Evolutionary conservation across 805 yeast genomes (phyloP).

Genomic region (Yarrowia sp.): DNA sequence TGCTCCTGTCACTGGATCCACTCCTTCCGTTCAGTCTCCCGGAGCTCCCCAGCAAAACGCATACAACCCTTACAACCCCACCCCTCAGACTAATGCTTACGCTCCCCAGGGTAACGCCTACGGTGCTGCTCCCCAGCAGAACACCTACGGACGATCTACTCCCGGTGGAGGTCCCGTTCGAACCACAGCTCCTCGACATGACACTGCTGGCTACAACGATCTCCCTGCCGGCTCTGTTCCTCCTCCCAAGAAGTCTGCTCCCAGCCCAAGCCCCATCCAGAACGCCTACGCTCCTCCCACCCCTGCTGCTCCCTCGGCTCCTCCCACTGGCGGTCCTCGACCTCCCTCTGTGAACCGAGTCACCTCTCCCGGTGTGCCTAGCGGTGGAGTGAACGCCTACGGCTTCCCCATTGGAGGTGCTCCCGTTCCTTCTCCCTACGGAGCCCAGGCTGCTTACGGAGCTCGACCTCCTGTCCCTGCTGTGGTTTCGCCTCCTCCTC

Average conservation of each 20-base stretch:
- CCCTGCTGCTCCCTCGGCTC: slow-evolving; percentile 43
- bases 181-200: slow-evolving; percentile 45
- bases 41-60: slow-evolving; percentile 28
- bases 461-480: slow-evolving; percentile 29
- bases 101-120: slow-evolving; percentile 42
- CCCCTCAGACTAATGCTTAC: slow-evolving; percentile 37
- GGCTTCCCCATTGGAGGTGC: slow-evolving; percentile 36
- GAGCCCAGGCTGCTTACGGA: slow-evolving; percentile 33
- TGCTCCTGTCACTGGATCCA: slow-evolving; percentile 37
- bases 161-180: slow-evolving; percentile 44
- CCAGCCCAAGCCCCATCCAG: slow-evolving; percentile 41
- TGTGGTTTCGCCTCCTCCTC: slow-evolving; percentile 39
- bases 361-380: slow-evolving; percentile 20
- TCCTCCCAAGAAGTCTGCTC: slow-evolving; percentile 34
- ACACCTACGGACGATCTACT: slow-evolving; percentile 40
- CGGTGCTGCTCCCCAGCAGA: slow-evolving; percentile 43
- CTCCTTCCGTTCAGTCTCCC: slow-evolving; percentile 42
- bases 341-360: slow-evolving; percentile 28
- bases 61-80: slow-evolving; percentile 39
- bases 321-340: slow-evolving; percentile 45
- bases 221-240: slow-evolving; percentile 44
- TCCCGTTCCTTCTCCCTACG: slow-evolving; percentile 26
- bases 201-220: slow-evolving; percentile 48
- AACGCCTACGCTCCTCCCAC: slow-evolving; percentile 40
- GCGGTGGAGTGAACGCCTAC: slow-evolving; percentile 34